Evolutionary conservation across 2,329 filamentous ascomycete genomes (phyloP), one percentile per base, ranked within the genome.

Genomic region (Colletotrichum sp.): DNA sequence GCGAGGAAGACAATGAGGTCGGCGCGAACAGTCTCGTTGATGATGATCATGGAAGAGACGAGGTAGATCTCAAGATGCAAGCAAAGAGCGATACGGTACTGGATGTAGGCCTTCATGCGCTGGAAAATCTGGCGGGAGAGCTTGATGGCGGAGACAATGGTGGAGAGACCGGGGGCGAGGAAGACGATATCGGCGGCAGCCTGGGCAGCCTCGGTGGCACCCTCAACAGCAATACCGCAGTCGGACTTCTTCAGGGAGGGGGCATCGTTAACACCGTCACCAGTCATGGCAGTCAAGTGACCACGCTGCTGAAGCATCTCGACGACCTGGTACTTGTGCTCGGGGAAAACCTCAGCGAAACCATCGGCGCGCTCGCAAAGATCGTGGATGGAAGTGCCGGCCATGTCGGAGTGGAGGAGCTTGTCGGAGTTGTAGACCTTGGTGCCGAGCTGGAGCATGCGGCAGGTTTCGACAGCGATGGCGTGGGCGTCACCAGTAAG

Each of bases 351-450:
- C 85, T 94, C 93, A 78, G 93, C 93, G 85, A 94, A 94, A 85
- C 93, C 93, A 81, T 94, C 92, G 74, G 93, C 93, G 80, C 93
- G 92, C 87, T 95, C 93, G 77, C 95, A 93, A 36, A 95, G 91
- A 83, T 95, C 93, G 87, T 95, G 92, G 86, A 95, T 92, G 76
- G 93, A 93, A 78, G 92, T 92, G 80, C 93, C 93, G 75, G 92
- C 90, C 77, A 95, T 90, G 88, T 93, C 93, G 86, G 93, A 93
- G 86, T 94, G 92, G 80, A 95, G 94, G 79, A 95, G 90, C 86
- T 93, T 93, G 83, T 94, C 92, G 76, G 93, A 95, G 88, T 95
- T 94, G 89, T 95, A 95, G 79, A 95, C 93, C 89, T 95, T 95
- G 83, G 93, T 95, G 80, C 93, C 93, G 75, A 95, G 91, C 79